Evolutionary conservation across 2,329 filamentous ascomycete species (phyloP).

Genomic region (Aureobasidium sp.): DNA sequence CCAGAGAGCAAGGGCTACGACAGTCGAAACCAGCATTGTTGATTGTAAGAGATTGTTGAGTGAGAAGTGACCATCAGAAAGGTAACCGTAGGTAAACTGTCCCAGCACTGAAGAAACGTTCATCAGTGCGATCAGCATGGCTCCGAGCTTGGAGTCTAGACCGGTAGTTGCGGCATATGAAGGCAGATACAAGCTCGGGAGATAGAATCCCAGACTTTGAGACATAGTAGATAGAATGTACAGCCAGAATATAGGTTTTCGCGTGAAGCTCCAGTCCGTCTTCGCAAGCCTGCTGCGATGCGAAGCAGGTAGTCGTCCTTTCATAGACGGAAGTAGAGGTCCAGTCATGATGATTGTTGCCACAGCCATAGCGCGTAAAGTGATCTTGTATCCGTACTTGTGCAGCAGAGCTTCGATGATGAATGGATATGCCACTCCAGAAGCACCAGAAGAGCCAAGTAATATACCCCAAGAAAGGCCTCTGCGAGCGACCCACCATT

Average conservation of each 20-base stretch:
- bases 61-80: slow-evolving; percentile 41
- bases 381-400: slow-evolving; percentile 30
- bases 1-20: slow-evolving; percentile 53
- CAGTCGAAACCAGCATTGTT: slow-evolving; percentile 43
- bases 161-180: slow-evolving; percentile 31
- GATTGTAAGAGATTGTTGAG: slow-evolving; percentile 36
- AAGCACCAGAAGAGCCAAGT: slow-evolving; percentile 29
- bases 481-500: slow-evolving; percentile 31
- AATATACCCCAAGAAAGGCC: slow-evolving; percentile 32
- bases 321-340: slow-evolving; percentile 39
- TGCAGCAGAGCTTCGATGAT: slow-evolving; percentile 26
- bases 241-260: slow-evolving; percentile 35
- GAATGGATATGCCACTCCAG: slow-evolving; percentile 31
- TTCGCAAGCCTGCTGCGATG: slow-evolving; percentile 25
- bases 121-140: slow-evolving; percentile 27
- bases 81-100: slow-evolving; percentile 38
- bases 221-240: slow-evolving; percentile 40
- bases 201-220: slow-evolving; percentile 44
- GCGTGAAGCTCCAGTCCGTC: slow-evolving; percentile 36
- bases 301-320: slow-evolving; percentile 36
- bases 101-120: slow-evolving; percentile 41
- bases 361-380: slow-evolving; percentile 29
- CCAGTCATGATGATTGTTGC: slow-evolving; percentile 32
- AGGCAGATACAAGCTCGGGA: slow-evolving; percentile 44
- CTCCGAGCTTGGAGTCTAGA: too few relatives aligned